A percentile compares a stretch with the other conserved stretches of the same genome.
phyloP scores from a whole-genome alignment of 805 yeast species.

The Pichia thaimueangensis region DNA sequence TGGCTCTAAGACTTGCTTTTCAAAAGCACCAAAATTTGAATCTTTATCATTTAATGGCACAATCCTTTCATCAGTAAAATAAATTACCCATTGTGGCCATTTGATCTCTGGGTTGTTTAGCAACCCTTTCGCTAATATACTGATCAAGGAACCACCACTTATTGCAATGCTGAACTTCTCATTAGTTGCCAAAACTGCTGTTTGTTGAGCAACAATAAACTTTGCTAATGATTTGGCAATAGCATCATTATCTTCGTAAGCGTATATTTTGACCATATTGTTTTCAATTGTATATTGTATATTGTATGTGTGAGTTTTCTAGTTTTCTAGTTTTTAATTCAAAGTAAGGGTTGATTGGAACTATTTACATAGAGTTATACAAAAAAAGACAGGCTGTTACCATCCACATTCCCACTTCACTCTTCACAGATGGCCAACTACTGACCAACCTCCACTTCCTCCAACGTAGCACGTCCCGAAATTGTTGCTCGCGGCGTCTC shows the following conservation, averaged over 20 bases:
- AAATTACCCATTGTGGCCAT: constrained; percentile 76
- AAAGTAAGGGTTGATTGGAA: too few species aligned
- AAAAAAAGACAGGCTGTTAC: too few species aligned
- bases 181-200: constrained; percentile 42
- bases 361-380: too few species aligned
- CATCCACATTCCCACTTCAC: too few species aligned
- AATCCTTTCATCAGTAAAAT: constrained; percentile 85
- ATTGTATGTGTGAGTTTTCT: too few species aligned
- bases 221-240: constrained; percentile 58
- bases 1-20: constrained; percentile 50
- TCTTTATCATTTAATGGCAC: constrained; percentile 79
- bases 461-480: too few species aligned
- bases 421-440: too few species aligned
- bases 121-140: constrained; percentile 61
- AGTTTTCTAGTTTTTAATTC: too few species aligned
- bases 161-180: constrained; percentile 66
- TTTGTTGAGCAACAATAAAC: constrained; percentile 55
- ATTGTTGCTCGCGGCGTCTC: too few species aligned
- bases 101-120: constrained; percentile 47
- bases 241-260: constrained; percentile 45
- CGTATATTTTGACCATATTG: constrained; percentile 34
- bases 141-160: constrained; percentile 87
- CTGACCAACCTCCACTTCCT: too few species aligned
- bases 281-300: too few species aligned
- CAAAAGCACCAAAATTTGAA: constrained; percentile 79